phyloP scores from a whole-genome alignment of 768 basidiomycete genomes.

The Tricholoma matsutake region DNA sequence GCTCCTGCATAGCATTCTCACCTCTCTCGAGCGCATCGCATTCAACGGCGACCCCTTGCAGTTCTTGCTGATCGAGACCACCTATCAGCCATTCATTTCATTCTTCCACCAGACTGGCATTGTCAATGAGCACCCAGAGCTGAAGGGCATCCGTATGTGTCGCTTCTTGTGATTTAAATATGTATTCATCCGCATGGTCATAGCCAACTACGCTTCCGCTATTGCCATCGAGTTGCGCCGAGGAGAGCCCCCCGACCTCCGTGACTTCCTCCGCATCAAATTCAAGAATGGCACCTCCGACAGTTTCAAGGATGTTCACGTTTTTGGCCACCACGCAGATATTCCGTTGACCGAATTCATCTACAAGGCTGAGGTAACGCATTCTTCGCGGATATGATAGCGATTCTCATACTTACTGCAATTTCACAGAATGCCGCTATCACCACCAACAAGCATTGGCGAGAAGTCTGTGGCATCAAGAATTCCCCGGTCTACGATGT shows the following conservation, averaged over 20 bases:
- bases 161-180: not conserved
- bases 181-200: not conserved
- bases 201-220: constrained; percentile 73
- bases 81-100: constrained; percentile 90
- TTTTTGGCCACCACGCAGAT: constrained; percentile 72
- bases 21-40: constrained; percentile 71
- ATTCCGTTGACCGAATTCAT: constrained; percentile 85
- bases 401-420: not conserved
- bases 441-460: constrained; percentile 55
- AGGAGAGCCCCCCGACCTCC: constrained; percentile 68
- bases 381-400: not conserved
- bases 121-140: constrained; percentile 51
- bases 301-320: constrained; percentile 64
- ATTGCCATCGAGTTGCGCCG: constrained; percentile 78
- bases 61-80: constrained; percentile 73
- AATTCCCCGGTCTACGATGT: constrained; percentile 11
- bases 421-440: constrained; percentile 44
- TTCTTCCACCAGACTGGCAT: constrained; percentile 79
- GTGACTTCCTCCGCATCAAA: constrained; percentile 80
- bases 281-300: constrained; percentile 79
- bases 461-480: constrained; percentile 39
- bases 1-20: constrained; percentile 67
- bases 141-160: constrained; percentile 62
- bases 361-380: constrained; percentile 71
- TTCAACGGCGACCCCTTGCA: constrained; percentile 79